Percentiles rank a stretch among this genome's conserved stretches.
These are phyloP conservation scores for Seiridium cupressi DNA, from an alignment of 2,329 filamentous ascomycete genomes.

Conservation along the genomic window DNA sequence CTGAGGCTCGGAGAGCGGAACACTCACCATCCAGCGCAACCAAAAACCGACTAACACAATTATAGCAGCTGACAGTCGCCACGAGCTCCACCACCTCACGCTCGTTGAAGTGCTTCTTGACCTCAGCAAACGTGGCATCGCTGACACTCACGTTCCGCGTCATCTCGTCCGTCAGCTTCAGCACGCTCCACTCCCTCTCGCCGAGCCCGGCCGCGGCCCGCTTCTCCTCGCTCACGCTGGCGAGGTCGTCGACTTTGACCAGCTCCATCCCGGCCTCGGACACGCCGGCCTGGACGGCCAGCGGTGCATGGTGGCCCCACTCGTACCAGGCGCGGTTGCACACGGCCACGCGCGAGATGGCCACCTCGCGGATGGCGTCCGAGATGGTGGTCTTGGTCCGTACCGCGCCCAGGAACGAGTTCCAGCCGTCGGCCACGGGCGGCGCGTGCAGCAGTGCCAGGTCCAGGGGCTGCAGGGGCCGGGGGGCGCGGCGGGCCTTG, in stretches of 20 bases:
- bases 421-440: conserved; percentile 74
- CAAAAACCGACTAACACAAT: conserved; percentile 80
- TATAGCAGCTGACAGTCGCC: conserved; percentile 72
- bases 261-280: conserved; percentile 45
- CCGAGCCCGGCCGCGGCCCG: conserved; percentile 37
- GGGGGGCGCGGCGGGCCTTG: conserved; percentile 62
- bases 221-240: conserved; percentile 24
- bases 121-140: conserved; percentile 63
- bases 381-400: conserved; percentile 51
- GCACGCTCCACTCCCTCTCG: conserved; percentile 63
- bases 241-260: conserved; percentile 32
- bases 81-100: conserved; percentile 79
- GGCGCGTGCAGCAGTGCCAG: conserved; percentile 73
- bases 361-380: conserved; percentile 67
- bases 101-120: conserved; percentile 64
- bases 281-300: conserved; percentile 59
- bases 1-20: background rate
- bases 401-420: conserved; percentile 64
- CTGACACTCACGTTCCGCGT: conserved; percentile 69
- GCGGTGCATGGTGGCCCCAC: conserved; percentile 75
- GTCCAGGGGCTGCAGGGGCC: conserved; percentile 73
- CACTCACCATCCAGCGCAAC: conserved; percentile 74
- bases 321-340: conserved; percentile 84
- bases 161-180: conserved; percentile 81
- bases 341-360: conserved; percentile 78